Base-by-base conservation (phyloP, 176 grass and related monocot species). In the Eleusine coracana region DNA sequence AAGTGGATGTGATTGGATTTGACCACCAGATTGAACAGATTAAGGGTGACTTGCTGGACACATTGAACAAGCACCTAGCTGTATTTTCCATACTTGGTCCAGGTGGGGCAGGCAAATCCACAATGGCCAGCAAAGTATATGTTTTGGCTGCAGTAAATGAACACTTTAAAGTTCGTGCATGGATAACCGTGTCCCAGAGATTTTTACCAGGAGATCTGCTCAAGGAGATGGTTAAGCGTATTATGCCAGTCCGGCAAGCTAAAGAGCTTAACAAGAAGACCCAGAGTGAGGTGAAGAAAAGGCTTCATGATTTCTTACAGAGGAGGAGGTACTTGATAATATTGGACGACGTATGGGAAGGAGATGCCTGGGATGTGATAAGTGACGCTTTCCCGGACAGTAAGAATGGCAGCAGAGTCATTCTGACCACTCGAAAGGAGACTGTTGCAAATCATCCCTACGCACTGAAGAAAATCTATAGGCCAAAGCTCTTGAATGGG, bases 81-180 rank as follows among this genome's bases (percentile, higher is more conserved):
- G 25, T 73, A 5, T 0, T 51, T 20, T 73, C 70, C 15, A 73
- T 73, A 0, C 3, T 73, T 8, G 70, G 70, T 31, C 45, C 70
- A 0, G 70, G 70, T 3, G 70, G 70, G 13, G 25, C 45, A 51
- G 70, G 70, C 25, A 73, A 73, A 31, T 31, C 70, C 0, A 73
- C 70, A 31, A 34, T 73, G 44, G 44, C 46, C 18, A 73, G 51
- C 14, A 73, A 73, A 25, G 70, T 73, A 6, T 73, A 73, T 51
- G 27, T 14, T 18, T 73, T 10, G 6, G 13, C 13, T 31, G 6
- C 0, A 18, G 14, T 34, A 73, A 15, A 17, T 25, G 45, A 27
- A 73, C 25, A 51, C 7, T 73, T 73, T 20, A 0, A 51, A 31
- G 25, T 2, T 18, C 2, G 0, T 10, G 45, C 70, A 34, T 73